Evolutionary conservation across 805 yeast species (phyloP), one percentile per base, ranked within the genome.

Genomic region (Saturnispora dispora): DNA sequence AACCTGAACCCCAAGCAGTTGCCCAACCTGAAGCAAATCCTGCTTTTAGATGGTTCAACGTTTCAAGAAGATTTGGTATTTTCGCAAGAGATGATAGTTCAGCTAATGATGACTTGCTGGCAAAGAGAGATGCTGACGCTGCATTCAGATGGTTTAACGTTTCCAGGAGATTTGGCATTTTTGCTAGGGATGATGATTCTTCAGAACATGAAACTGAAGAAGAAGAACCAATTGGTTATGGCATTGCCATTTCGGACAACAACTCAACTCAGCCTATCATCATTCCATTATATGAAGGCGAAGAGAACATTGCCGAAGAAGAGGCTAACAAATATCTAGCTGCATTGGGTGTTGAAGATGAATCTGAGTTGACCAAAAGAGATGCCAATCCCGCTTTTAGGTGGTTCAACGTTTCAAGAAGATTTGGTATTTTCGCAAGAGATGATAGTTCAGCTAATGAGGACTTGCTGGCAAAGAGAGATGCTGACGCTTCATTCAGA

Each of bases 51-150:
- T 48, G 51, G 51, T 48, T 30, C 36, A 22, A 43, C 20, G 51
- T 43, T 36, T 43, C 51, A 23, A 43, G 43, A 35, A 48, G 36
- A 48, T 48, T 48, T 48, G 51, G 51, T 11, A 48, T 48, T 17
- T 48, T 48, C 17, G 51, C 51, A 13, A 48, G 51, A 43, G 51
- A 43, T 43, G 46, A 41, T 9, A 15, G 6, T n/a, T 33, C 46
- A 3, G 5, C 51, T n/a, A 10, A 7, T 3, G 15, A 10, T 23
- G 20, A 13, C 10, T 5, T 25, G 28, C 28, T 25, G 8, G 8
- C 28, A 7, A 25, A 25, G 28, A 25, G 28, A 25, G 33, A 11
- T 10, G 44, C 49, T 5, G 44, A 46, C 8, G 32, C 48, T 11
- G 37, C 37, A 23, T 46, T 48, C 17, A 48, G 51, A 42, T 48